Base-by-base conservation (phyloP, 306 rosid genomes). In the Arachis hypogaea region DNA sequence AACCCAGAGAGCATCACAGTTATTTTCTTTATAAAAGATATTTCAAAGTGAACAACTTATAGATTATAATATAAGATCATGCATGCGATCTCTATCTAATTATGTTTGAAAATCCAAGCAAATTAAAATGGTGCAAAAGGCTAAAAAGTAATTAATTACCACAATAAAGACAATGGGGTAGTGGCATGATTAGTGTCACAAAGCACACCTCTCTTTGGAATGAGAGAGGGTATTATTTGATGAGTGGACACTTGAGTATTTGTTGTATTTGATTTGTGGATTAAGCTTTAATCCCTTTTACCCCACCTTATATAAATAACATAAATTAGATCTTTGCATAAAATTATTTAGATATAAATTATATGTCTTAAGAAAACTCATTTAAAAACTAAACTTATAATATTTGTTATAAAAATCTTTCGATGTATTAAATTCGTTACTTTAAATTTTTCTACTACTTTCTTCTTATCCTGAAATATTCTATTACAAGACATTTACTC, bases 241-340 rank as follows among this genome's bases (percentile, higher is more conserved):
- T 76, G 87, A 87, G 87, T 85, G 85, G 79, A 47, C 75, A 78
- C 88, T 87, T 58, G 82, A 85, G 77, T 87, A 85, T 80, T 82
- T 80, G 74, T 75, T 68, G 75, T 73, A 68, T 73, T 68, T 67
- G 59, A 56, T 63, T 44, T 71, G 5, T 30, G 72, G 33, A 33
- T 74, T 80, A 16, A 73, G 28, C 47, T 33, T 33, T 69, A 60
- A 43, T 66, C 66, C 63, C 28, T 22, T 30, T 3, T 70, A 30
- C 62, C 63, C 59, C 28, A 22, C 28, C 28, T 22, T 22, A 22
- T 22, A 22, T 22, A 22, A 22, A 22, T 22, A 22, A 22, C 28
- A 22, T 22, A 22, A 22, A 22, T 22, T 1, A 22, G 28, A 22
- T 22, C 28, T 22, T 22, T 22, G 28, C 28, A 22, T 22, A 22